Percentiles rank a stretch among this genome's conserved stretches.
Evolutionary conservation across 225 moss, liverwort and hornwort species (phyloP).

Genomic region (Bryum argenteum): DNA sequence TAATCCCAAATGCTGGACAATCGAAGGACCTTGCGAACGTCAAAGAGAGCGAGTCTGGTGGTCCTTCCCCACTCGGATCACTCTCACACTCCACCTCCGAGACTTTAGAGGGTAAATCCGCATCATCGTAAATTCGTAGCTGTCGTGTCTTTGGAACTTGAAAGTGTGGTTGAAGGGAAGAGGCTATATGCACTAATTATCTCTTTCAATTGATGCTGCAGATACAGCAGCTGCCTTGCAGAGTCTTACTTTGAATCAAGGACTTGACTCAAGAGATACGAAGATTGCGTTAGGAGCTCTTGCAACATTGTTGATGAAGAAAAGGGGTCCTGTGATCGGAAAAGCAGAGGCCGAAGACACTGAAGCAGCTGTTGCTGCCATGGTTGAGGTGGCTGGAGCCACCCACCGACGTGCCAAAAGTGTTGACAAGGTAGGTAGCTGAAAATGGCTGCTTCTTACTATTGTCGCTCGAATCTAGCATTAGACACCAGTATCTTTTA

Average conservation of each 20-base stretch:
- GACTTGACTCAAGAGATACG: conserved; percentile 58
- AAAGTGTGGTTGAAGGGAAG: conserved; percentile 8
- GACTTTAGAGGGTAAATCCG: conserved; percentile 53
- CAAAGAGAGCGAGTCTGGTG: conserved; percentile 55
- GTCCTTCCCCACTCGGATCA: conserved; percentile 39
- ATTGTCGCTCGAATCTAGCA: conserved; percentile 10
- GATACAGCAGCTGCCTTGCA: conserved; percentile 56
- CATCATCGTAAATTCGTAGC: conserved; percentile 2
- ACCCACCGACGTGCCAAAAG: conserved; percentile 57
- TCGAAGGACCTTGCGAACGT: conserved; percentile 39
- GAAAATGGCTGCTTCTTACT: background rate
- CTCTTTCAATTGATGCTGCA: conserved; percentile 36
- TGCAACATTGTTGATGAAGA: conserved; percentile 66
- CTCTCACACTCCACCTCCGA: conserved; percentile 46
- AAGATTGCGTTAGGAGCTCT: conserved; percentile 83
- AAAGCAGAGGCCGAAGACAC: conserved; percentile 97
- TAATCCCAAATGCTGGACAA: conserved; percentile 54
- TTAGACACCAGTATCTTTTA: background rate
- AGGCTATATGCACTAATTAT: conserved; percentile 15
- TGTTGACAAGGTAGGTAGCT: conserved; percentile 54
- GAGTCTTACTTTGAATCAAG: conserved; percentile 53
- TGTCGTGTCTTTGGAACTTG: conserved; percentile 11
- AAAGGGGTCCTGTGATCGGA: conserved; percentile 67
- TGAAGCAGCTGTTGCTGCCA: conserved; percentile 93
- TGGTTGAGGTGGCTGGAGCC: conserved; percentile 70